These are phyloP conservation scores for Penstemon davidsonii DNA, from an alignment of 257 asterid species.

Conservation along the genomic window DNA sequence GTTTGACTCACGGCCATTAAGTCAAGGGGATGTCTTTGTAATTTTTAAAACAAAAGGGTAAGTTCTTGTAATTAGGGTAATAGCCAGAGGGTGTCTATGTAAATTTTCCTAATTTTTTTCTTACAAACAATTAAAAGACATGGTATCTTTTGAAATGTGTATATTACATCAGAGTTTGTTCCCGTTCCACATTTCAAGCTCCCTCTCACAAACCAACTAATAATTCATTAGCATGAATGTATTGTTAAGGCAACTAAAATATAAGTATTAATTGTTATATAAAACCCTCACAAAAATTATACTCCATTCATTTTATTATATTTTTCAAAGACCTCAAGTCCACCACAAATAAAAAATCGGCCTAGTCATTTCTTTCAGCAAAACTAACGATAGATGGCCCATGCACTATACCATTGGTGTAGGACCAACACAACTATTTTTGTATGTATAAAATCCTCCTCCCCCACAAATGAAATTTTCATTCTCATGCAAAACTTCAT, in stretches of 20 bases:
- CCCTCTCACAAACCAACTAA: background rate
- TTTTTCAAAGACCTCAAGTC: background rate
- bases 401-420: no score
- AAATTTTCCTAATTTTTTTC: no score
- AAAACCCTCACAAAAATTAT: background rate
- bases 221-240: background rate
- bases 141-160: no score
- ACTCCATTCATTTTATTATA: background rate
- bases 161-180: background rate
- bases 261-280: background rate
- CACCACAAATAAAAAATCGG: background rate
- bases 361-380: background rate
- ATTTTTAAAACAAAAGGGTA: no score
- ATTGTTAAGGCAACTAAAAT: background rate
- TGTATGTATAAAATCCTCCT: slow-evolving; percentile 36
- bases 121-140: no score
- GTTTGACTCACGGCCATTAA: no score
- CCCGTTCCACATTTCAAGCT: background rate
- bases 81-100: no score
- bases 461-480: slow-evolving; percentile 2
- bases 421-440: background rate
- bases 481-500: slow-evolving; percentile 18
- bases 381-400: background rate
- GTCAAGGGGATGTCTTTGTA: no score
- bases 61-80: no score